These are phyloP conservation scores for Aspergillus incahuasiensis DNA, from an alignment of 495 filamentous ascomycete species.

Conservation along the genomic window DNA sequence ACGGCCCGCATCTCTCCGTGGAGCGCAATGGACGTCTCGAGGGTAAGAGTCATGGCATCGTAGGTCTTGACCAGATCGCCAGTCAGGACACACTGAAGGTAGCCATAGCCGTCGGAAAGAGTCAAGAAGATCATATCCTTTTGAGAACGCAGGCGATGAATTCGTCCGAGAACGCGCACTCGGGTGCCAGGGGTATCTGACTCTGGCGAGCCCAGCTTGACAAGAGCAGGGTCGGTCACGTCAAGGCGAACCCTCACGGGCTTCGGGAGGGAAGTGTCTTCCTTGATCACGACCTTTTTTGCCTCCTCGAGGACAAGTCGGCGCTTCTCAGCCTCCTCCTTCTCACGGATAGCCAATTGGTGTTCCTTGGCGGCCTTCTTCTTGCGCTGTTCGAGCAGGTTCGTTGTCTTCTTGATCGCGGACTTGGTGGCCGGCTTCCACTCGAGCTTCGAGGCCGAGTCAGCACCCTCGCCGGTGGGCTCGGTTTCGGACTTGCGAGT, in stretches of 20 bases:
- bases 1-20: conserved; percentile 86
- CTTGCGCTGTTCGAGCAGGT: conserved; percentile 65
- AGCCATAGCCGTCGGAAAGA: conserved; percentile 82
- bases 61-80: conserved; percentile 86
- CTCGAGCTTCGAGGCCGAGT: conserved; percentile 46
- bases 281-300: conserved; percentile 79
- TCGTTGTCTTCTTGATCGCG: conserved; percentile 75
- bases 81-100: conserved; percentile 82
- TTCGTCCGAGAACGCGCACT: conserved; percentile 78
- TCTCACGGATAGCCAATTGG: conserved; percentile 61
- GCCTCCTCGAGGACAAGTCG: conserved; percentile 69
- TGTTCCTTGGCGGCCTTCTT: conserved; percentile 72
- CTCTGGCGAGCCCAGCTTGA: conserved; percentile 56
- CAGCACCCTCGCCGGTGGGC: conserved; percentile 52
- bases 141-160: conserved; percentile 79
- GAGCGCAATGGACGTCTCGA: conserved; percentile 83
- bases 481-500: conserved; percentile 65
- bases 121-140: conserved; percentile 87
- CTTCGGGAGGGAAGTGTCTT: conserved; percentile 75
- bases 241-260: conserved; percentile 71
- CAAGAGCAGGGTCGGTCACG: conserved; percentile 51
- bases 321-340: conserved; percentile 66
- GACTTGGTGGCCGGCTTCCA: conserved; percentile 83
- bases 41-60: conserved; percentile 82
- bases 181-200: conserved; percentile 62